A percentile compares a stretch with the other conserved stretches of the same genome.
phyloP scores from a whole-genome alignment of 1,139 yeast genomes.

The Geotrichum aggregatum region DNA sequence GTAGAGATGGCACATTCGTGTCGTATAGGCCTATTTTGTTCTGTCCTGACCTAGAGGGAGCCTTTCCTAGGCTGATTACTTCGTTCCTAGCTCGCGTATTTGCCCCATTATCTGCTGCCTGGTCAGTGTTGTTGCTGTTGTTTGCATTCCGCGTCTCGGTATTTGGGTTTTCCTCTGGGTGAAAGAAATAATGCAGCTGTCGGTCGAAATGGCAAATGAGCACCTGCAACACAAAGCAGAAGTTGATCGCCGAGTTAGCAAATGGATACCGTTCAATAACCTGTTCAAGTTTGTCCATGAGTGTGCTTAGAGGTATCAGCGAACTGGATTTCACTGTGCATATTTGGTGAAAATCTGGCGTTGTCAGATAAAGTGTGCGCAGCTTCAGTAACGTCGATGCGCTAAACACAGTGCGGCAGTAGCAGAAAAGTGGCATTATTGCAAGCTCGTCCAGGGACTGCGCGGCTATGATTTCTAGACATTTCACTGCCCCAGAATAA shows the following conservation, averaged over 20 bases:
- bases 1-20: neutral
- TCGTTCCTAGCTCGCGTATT: conserved; percentile 5
- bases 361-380: conserved; percentile 52
- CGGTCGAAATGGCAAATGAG: conserved; percentile 34
- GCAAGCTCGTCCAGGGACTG: conserved; percentile 39
- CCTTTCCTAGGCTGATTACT: conserved; percentile 1
- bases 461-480: conserved; percentile 25
- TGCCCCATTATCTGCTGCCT: conserved; percentile 20
- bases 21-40: neutral
- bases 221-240: conserved; percentile 31
- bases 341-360: conserved; percentile 48
- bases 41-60: neutral
- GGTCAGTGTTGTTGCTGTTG: conserved; percentile 19
- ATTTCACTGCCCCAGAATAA: conserved; percentile 25
- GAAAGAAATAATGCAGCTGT: conserved; percentile 25
- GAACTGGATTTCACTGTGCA: conserved; percentile 48
- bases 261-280: conserved; percentile 29
- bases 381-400: conserved; percentile 62
- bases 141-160: neutral
- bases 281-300: conserved; percentile 37
- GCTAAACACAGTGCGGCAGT: conserved; percentile 62
- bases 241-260: conserved; percentile 30
- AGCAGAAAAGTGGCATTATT: conserved; percentile 57
- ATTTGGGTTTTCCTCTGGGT: conserved; percentile 17
- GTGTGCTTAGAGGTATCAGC: conserved; percentile 44